Evolutionary conservation across 2,329 filamentous ascomycete species (phyloP).

Genomic region (Mariannaea sp.): DNA sequence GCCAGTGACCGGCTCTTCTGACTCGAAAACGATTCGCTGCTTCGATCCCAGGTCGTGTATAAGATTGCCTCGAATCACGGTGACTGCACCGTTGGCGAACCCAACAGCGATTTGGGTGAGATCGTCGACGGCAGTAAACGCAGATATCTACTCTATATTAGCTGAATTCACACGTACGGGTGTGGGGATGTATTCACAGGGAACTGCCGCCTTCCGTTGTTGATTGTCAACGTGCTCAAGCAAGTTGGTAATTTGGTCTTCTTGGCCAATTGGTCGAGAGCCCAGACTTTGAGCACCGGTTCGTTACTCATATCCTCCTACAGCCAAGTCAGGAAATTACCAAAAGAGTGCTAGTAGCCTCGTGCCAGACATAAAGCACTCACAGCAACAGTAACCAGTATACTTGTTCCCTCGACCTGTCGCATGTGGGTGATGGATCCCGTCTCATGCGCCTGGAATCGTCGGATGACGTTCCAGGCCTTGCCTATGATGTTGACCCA

Average conservation of each 20-base stretch:
- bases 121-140: constrained; percentile 85
- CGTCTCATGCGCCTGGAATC: constrained; percentile 83
- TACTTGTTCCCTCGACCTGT: constrained; percentile 83
- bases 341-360: neutral
- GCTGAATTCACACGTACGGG: neutral
- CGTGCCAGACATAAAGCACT: constrained; percentile 25
- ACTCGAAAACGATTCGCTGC: constrained; percentile 94
- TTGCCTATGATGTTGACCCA: constrained; percentile 85
- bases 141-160: constrained; percentile 66
- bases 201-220: constrained; percentile 90
- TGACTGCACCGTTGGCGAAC: constrained; percentile 94
- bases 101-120: constrained; percentile 92
- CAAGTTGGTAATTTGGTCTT: constrained; percentile 90
- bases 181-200: constrained; percentile 60
- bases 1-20: constrained; percentile 93
- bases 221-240: constrained; percentile 81
- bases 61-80: constrained; percentile 89
- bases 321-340: constrained; percentile 11
- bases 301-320: constrained; percentile 86
- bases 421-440: constrained; percentile 88
- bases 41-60: constrained; percentile 94
- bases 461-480: constrained; percentile 82
- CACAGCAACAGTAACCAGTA: constrained; percentile 81
- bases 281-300: constrained; percentile 96
- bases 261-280: constrained; percentile 89